Percentiles rank a stretch among this genome's conserved stretches.
Conservation (phyloP, 2,329 filamentous ascomycete genomes). For the Cladophialophora chaetospira region DNA sequence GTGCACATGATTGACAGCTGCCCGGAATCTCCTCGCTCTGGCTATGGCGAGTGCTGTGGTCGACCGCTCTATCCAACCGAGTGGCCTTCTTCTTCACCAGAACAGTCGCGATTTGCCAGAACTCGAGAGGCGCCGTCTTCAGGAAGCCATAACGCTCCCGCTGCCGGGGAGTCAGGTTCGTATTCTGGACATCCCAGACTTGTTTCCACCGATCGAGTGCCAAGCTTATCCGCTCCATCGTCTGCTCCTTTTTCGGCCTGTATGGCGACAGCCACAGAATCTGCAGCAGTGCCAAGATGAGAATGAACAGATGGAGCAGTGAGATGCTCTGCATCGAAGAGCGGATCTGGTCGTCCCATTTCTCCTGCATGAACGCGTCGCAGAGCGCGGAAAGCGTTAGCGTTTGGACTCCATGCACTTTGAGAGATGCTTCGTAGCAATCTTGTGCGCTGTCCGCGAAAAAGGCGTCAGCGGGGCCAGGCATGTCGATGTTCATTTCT, state of each 20-base stretch:
- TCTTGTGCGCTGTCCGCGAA: slow-evolving; percentile 7
- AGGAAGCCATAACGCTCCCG: slow-evolving; percentile 6
- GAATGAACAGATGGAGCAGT: slow-evolving; percentile 4
- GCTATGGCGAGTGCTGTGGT: neutral
- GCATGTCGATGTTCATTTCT: slow-evolving; percentile 8
- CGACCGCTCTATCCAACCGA: slow-evolving; percentile 1
- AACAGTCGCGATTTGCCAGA: slow-evolving; percentile 10
- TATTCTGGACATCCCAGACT: slow-evolving; percentile 10
- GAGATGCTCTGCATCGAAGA: slow-evolving; percentile 3
- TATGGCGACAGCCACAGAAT: slow-evolving; percentile 14
- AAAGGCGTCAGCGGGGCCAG: slow-evolving; percentile 5
- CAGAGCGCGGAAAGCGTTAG: neutral
- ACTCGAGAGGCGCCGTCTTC: slow-evolving; percentile 2
- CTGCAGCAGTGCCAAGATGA: slow-evolving; percentile 5
- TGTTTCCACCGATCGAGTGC: slow-evolving; percentile 7
- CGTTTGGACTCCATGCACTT: neutral
- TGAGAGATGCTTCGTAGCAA: neutral
- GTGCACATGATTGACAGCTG: neutral
- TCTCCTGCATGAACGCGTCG: slow-evolving; percentile 5
- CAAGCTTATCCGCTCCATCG: slow-evolving; percentile 2
- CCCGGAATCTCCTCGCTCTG: neutral
- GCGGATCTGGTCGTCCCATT: slow-evolving; percentile 2
- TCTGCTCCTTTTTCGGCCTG: slow-evolving; percentile 4
- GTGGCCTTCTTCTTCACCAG: slow-evolving; percentile 6
- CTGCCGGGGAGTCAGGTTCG: neutral